These are phyloP conservation scores for Thielaviopsis populi DNA, from an alignment of 2,329 filamentous ascomycete species.

Conservation along the genomic window DNA sequence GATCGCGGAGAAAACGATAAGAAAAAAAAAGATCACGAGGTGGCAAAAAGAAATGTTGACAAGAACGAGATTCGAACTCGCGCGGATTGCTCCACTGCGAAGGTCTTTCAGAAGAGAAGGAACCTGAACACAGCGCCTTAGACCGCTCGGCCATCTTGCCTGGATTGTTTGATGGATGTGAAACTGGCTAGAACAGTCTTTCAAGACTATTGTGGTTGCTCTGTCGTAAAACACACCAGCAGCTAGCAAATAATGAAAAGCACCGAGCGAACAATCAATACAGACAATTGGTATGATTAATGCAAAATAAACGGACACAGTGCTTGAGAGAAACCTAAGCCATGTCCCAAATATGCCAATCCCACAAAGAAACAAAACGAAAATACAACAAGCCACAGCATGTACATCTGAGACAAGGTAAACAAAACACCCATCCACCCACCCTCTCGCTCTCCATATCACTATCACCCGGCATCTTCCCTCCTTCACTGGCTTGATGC, in stretches of 20 bases:
- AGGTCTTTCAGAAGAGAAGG: neutral
- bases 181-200: neutral
- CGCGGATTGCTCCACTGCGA: conserved; percentile 17
- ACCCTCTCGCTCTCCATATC: neutral
- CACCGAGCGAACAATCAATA: neutral
- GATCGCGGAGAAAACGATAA: too few relatives aligned
- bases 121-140: conserved; percentile 14
- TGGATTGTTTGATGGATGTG: neutral
- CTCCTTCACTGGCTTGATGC: conserved; percentile 28
- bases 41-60: neutral
- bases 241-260: conserved; percentile 11
- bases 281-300: neutral
- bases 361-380: neutral
- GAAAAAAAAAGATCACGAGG: neutral
- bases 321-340: neutral
- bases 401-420: neutral
- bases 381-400: neutral
- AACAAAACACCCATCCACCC: neutral
- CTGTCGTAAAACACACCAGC: neutral
- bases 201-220: neutral
- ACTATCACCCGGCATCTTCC: conserved; percentile 18
- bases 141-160: conserved; percentile 15
- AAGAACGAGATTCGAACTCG: conserved; percentile 22
- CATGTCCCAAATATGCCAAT: neutral
- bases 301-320: neutral